Conservation (phyloP, 2,329 filamentous ascomycete genomes). For the Diplodia mutila region DNA sequence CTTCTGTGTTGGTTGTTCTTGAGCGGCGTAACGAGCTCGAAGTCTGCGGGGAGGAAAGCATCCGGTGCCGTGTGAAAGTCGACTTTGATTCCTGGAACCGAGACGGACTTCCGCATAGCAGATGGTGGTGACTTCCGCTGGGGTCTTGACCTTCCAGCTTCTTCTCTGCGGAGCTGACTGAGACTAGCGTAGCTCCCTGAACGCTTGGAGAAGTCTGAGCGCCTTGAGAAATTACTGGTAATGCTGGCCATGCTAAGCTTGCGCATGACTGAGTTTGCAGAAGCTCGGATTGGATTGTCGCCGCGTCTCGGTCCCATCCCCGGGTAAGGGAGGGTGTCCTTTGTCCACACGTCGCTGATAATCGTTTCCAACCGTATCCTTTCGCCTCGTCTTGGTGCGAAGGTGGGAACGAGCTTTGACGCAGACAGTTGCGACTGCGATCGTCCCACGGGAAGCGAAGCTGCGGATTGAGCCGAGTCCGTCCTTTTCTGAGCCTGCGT, state of each 20-base stretch:
- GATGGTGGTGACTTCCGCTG: constrained; percentile 35
- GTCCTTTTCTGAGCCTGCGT: constrained; percentile 70
- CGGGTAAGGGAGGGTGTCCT: constrained; percentile 77
- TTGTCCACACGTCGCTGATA: constrained; percentile 81
- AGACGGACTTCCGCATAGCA: constrained; percentile 26
- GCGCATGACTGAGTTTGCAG: constrained; percentile 84
- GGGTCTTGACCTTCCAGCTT: constrained; percentile 36
- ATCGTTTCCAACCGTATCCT: constrained; percentile 75
- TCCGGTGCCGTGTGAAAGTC: constrained; percentile 54
- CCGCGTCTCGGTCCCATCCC: constrained; percentile 71
- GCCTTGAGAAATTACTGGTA: constrained; percentile 68
- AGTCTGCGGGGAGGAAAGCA: constrained; percentile 54
- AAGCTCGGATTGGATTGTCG: constrained; percentile 74
- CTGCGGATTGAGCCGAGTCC: constrained; percentile 49
- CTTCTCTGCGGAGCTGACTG: constrained; percentile 42
- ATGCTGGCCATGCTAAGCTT: constrained; percentile 85
- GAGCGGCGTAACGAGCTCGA: constrained; percentile 41
- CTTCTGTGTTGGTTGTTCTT: neutral
- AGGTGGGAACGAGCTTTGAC: constrained; percentile 64
- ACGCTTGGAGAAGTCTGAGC: constrained; percentile 66
- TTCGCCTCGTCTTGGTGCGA: constrained; percentile 75
- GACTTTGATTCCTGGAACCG: constrained; percentile 34
- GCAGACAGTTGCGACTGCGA: constrained; percentile 80
- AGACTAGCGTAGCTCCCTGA: constrained; percentile 62
- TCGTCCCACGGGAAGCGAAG: constrained; percentile 66